Evolutionary conservation across 805 yeast species (phyloP).

Genomic region (Candida insectalens): DNA sequence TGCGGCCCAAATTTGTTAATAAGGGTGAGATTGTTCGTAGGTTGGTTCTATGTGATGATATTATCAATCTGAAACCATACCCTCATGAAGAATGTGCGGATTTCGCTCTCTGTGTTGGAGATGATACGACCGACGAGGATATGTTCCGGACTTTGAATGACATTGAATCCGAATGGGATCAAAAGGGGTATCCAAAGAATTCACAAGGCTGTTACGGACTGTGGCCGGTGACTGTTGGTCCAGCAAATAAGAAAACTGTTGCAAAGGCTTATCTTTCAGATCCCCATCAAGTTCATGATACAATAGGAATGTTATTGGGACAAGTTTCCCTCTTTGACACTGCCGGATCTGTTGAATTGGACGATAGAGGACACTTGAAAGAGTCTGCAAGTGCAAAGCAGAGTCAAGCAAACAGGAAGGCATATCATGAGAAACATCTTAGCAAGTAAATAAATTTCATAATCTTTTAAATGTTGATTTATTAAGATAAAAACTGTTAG

Average conservation of each 20-base stretch:
- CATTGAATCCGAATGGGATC: constrained; percentile 47
- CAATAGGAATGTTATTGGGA: constrained; percentile 74
- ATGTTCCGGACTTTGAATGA: constrained; percentile 77
- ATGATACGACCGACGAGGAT: constrained; percentile 95
- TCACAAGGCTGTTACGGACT: constrained; percentile 48
- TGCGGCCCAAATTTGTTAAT: constrained; percentile 89
- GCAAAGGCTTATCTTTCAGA: constrained; percentile 82
- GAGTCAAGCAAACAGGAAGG: constrained; percentile 21
- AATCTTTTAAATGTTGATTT: too few species aligned
- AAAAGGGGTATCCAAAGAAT: constrained; percentile 31
- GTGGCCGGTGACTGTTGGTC: constrained; percentile 86
- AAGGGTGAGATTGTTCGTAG: constrained; percentile 93
- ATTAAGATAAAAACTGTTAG: too few species aligned
- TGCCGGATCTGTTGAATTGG: constrained; percentile 66
- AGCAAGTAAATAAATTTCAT: too few species aligned
- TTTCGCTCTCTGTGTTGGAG: constrained; percentile 86
- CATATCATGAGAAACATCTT: too few species aligned
- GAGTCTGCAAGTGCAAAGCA: constrained; percentile 34
- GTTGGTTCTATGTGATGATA: constrained; percentile 58
- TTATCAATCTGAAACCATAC: constrained; percentile 23
- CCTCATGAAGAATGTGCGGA: constrained; percentile 51
- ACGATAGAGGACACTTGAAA: constrained; percentile 64
- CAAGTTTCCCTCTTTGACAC: constrained; percentile 69
- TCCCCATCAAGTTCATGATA: constrained; percentile 77
- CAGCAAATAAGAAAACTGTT: constrained; percentile 75